Conservation (phyloP, 768 basidiomycete genomes). For the Lepiota subincarnata region DNA sequence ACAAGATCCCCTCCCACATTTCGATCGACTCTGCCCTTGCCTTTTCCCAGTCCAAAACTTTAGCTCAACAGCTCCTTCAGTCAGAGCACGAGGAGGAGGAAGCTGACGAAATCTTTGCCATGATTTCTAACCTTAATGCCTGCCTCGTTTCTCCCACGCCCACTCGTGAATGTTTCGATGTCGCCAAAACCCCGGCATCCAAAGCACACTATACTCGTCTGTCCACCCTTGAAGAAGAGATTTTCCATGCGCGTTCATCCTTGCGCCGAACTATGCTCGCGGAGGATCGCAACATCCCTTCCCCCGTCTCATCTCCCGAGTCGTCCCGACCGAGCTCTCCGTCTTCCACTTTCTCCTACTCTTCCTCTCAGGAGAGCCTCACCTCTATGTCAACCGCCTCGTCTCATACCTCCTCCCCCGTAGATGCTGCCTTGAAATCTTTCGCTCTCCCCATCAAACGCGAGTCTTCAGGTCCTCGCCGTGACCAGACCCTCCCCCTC, state of each 20-base stretch:
- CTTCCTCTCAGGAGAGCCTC: slow-evolving; percentile 27
- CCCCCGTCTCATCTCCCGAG: slow-evolving; percentile 13
- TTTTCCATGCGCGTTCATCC: neutral
- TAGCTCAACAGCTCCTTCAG: slow-evolving; percentile 31
- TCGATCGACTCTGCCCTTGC: slow-evolving; percentile 19
- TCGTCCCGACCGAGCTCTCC: slow-evolving; percentile 39
- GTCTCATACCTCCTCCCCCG: slow-evolving; percentile 20
- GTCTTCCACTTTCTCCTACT: slow-evolving; percentile 31
- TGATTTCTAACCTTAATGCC: slow-evolving; percentile 25
- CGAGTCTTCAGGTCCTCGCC: neutral
- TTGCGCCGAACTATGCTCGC: slow-evolving; percentile 17
- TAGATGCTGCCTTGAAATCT: slow-evolving; percentile 12
- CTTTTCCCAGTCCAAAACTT: slow-evolving; percentile 23
- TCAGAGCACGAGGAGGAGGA: slow-evolving; percentile 26
- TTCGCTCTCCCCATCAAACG: slow-evolving; percentile 3
- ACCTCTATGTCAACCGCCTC: slow-evolving; percentile 30
- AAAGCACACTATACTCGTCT: slow-evolving; percentile 18
- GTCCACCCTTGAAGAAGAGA: slow-evolving; percentile 11
- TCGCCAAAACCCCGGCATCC: slow-evolving; percentile 10
- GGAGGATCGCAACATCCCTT: neutral
- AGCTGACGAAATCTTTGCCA: slow-evolving; percentile 32
- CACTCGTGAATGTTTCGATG: slow-evolving; percentile 25
- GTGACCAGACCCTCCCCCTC: slow-evolving; percentile 13
- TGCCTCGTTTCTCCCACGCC: slow-evolving; percentile 32
- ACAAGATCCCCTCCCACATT: slow-evolving; percentile 17